Percentiles rank a stretch among this genome's conserved stretches.
Evolutionary conservation across 306 rosid species (phyloP).

Genomic region (Pachyrhizus erosus): DNA sequence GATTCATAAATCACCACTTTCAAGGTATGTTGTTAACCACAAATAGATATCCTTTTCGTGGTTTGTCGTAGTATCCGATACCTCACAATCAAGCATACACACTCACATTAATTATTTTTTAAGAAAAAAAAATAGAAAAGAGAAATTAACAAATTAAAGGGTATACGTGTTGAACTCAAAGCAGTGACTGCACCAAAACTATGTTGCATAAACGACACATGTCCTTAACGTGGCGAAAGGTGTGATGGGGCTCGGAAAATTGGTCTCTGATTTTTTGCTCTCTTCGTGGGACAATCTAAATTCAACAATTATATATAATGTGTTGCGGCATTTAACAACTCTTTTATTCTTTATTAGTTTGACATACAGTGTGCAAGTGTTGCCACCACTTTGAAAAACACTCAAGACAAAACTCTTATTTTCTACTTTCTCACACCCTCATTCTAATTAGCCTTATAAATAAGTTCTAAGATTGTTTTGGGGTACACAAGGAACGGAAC

Average conservation of each 20-base stretch:
- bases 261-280: neutral
- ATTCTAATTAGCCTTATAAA: neutral
- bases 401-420: neutral
- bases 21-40: slow-evolving; percentile 13
- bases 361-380: neutral
- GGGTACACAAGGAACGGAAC: neutral
- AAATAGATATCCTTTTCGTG: neutral
- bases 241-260: neutral
- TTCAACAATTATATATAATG: neutral
- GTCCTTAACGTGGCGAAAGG: slow-evolving; percentile 53
- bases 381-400: neutral
- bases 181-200: neutral
- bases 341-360: neutral
- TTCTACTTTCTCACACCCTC: neutral
- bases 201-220: slow-evolving; percentile 46
- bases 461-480: neutral
- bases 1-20: slow-evolving; percentile 3
- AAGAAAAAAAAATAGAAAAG: neutral
- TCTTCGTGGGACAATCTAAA: neutral
- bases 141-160: neutral
- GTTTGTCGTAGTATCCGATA: slow-evolving; percentile 36
- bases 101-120: neutral
- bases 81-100: neutral
- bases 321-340: neutral
- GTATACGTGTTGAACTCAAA: slow-evolving; percentile 47